Percentiles rank a stretch among this genome's conserved stretches.
These are phyloP conservation scores for Pseudogymnoascus sp. DNA, from an alignment of 2,329 filamentous ascomycete genomes.

Conservation along the genomic window DNA sequence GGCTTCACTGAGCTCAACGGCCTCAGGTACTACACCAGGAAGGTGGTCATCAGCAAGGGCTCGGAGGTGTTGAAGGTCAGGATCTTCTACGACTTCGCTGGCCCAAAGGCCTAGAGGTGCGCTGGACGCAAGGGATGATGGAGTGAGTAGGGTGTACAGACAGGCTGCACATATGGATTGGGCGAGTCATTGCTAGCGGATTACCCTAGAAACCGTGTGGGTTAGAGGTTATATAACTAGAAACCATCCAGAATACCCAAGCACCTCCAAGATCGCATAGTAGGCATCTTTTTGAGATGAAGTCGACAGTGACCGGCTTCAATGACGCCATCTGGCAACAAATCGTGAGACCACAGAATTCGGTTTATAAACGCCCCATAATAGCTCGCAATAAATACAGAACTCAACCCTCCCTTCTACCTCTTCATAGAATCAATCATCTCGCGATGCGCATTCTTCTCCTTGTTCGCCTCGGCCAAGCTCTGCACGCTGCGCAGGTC, in stretches of 20 bases:
- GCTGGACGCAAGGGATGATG: background rate
- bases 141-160: background rate
- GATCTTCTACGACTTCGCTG: slow-evolving; percentile 33
- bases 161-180: background rate
- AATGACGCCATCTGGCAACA: background rate
- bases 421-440: slow-evolving; percentile 59
- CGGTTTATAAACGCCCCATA: slow-evolving; percentile 3
- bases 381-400: slow-evolving; percentile 4
- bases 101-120: background rate
- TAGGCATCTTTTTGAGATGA: background rate
- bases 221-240: slow-evolving; percentile 2
- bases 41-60: slow-evolving; percentile 32
- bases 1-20: slow-evolving; percentile 37
- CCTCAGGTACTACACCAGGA: slow-evolving; percentile 30
- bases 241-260: slow-evolving; percentile 3
- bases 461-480: slow-evolving; percentile 75
- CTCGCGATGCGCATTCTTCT: slow-evolving; percentile 79
- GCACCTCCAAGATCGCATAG: background rate
- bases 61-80: slow-evolving; percentile 29
- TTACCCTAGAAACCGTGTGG: background rate
- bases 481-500: slow-evolving; percentile 82
- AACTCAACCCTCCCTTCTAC: slow-evolving; percentile 8
- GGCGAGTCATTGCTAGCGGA: background rate
- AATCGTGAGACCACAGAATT: slow-evolving; percentile 1
- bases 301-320: background rate